Evolutionary conservation across 2,329 filamentous ascomycete species (phyloP).

Genomic region (Penicillium sp.): DNA sequence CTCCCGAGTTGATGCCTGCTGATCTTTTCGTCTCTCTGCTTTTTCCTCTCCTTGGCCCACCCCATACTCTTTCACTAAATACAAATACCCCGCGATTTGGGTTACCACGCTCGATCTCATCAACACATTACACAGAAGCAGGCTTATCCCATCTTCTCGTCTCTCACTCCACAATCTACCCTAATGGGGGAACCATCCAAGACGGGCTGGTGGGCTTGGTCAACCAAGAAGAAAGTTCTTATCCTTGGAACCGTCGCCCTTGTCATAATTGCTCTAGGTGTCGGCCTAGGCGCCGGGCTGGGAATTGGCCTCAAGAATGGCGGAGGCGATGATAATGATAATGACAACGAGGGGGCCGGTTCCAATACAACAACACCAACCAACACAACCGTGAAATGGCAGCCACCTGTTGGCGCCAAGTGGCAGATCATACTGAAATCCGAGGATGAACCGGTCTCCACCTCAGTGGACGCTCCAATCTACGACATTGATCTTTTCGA

Average conservation of each 20-base stretch:
- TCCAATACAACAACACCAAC: conserved; percentile 20
- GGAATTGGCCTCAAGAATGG: conserved; percentile 51
- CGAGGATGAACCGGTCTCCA: conserved; percentile 31
- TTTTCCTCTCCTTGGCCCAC: neutral
- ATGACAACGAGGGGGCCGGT: conserved; percentile 27
- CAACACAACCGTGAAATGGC: conserved; percentile 45
- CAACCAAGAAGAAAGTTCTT: conserved; percentile 35
- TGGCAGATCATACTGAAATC: conserved; percentile 62
- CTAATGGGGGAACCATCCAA: conserved; percentile 16
- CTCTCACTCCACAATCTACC: neutral
- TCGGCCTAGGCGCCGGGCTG: conserved; percentile 59
- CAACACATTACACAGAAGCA: neutral
- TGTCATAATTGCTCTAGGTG: conserved; percentile 47
- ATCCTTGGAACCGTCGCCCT: conserved; percentile 23
- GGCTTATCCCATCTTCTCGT: neutral
- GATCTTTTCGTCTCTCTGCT: neutral
- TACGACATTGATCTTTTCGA: conserved; percentile 63
- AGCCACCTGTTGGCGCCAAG: conserved; percentile 50
- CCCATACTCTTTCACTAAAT: neutral
- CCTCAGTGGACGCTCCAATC: conserved; percentile 52
- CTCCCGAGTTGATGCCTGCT: conserved; percentile 1
- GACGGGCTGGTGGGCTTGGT: conserved; percentile 29
- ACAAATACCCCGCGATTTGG: neutral
- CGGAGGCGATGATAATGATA: conserved; percentile 25
- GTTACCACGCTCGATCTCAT: neutral